Conservation (phyloP, 768 basidiomycete genomes). For the Suillus cothurnatus region DNA sequence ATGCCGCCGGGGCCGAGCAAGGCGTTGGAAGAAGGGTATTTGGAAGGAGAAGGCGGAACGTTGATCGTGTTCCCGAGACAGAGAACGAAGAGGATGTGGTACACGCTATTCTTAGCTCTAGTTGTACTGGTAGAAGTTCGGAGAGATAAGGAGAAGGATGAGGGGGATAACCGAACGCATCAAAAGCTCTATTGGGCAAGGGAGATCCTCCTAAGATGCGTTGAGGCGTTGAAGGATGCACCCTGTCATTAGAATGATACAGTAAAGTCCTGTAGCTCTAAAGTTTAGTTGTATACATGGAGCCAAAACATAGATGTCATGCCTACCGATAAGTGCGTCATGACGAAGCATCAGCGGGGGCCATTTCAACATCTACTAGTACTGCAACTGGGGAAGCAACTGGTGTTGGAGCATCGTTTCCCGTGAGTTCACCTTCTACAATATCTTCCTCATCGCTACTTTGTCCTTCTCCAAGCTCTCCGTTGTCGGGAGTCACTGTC, state of each 20-base stretch:
- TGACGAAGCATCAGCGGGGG: slow-evolving; percentile 6
- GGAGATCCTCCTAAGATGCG: slow-evolving; percentile 40
- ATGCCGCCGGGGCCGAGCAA: slow-evolving; percentile 45
- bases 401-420: slow-evolving; percentile 32
- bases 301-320: not conserved
- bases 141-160: slow-evolving; percentile 14
- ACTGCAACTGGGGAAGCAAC: slow-evolving; percentile 15
- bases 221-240: slow-evolving; percentile 47
- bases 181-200: slow-evolving; percentile 43
- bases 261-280: not conserved
- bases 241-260: slow-evolving; percentile 28
- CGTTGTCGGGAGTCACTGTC: slow-evolving; percentile 19
- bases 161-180: slow-evolving; percentile 20
- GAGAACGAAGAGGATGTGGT: slow-evolving; percentile 78
- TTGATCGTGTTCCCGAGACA: slow-evolving; percentile 64
- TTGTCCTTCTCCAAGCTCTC: slow-evolving; percentile 33
- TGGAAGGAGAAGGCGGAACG: slow-evolving; percentile 41
- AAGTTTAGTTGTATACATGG: not conserved
- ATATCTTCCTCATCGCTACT: slow-evolving; percentile 42
- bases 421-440: slow-evolving; percentile 37
- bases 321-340: slow-evolving; percentile 8
- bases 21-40: slow-evolving; percentile 65
- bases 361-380: slow-evolving; percentile 26
- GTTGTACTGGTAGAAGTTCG: slow-evolving; percentile 51
- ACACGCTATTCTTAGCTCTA: slow-evolving; percentile 64